Conservation (phyloP, 805 yeast species). For the Jamesozyma rosinii region DNA sequence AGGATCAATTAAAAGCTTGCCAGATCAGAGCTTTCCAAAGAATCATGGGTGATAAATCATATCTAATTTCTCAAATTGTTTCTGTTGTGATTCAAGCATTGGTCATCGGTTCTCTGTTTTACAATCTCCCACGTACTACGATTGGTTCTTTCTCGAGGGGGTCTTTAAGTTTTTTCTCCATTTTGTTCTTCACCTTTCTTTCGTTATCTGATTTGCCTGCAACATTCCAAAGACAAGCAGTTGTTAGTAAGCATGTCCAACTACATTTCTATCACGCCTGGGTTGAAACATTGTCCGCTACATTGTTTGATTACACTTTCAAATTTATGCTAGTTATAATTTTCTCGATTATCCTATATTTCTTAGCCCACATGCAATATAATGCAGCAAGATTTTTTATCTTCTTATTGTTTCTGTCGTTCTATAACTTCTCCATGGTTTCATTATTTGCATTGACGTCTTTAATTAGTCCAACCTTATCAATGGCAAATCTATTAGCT, state of each 20-base stretch:
- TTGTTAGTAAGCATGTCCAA: conserved; percentile 55
- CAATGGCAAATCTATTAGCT: conserved; percentile 53
- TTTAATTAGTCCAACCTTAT: conserved; percentile 38
- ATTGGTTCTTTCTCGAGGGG: conserved; percentile 46
- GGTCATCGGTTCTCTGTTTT: conserved; percentile 44
- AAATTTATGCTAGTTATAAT: conserved; percentile 36
- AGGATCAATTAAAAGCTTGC: conserved; percentile 38
- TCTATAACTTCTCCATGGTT: conserved; percentile 40
- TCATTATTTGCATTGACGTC: conserved; percentile 48
- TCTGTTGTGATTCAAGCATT: conserved; percentile 35
- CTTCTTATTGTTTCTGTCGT: conserved; percentile 36
- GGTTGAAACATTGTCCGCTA: conserved; percentile 54
- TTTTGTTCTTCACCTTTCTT: conserved; percentile 47
- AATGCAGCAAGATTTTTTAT: conserved; percentile 46
- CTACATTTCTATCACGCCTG: conserved; percentile 59
- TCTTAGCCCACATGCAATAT: conserved; percentile 41
- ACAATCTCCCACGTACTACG: conserved; percentile 36
- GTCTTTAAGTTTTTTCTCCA: conserved; percentile 43
- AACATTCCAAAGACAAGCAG: conserved; percentile 40
- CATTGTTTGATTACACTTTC: conserved; percentile 50
- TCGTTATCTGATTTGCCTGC: conserved; percentile 48
- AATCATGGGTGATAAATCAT: conserved; percentile 38
- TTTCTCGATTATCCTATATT: conserved; percentile 43
- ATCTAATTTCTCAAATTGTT: conserved; percentile 34
- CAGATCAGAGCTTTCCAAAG: conserved; percentile 39